Evolutionary conservation across 1,139 yeast genomes (phyloP), one percentile per base, ranked within the genome.

Genomic region (Debaryomyces sp.): DNA sequence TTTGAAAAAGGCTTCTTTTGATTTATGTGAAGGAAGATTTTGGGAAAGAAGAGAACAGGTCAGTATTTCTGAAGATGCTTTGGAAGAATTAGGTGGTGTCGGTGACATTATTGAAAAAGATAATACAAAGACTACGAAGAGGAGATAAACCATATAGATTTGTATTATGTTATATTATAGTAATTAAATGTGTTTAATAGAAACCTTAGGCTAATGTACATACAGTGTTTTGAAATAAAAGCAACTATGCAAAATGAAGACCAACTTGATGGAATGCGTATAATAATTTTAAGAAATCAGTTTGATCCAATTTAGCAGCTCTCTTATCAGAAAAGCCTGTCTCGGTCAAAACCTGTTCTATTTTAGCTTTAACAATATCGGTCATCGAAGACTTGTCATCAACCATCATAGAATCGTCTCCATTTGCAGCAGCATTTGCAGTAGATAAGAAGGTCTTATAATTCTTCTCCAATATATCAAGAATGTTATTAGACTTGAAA

Each of bases 1-100:
- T 60, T 79, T 94, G 66, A 91, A 92, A 71, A 86, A 88, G 51
- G 87, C 89, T 37, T 88, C 97, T 0, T 94, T 94, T 64, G 97
- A 91, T 57, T 70, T 92, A 52, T 87, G 96, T 66, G 96, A 92
- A 68, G 95, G 87, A 55, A 82, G 98, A 71, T 94, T 96, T 95
- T 94, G 98, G 98, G 98, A 94, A 65, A 87, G 98, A 73, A 85
- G 98, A 71, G 98, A 94, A 62, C 95, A 87, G 59, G 85, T 92
- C 22, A 85, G 96, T 62, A 78, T 84, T 36, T 89, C 90, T 42
- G 99, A 94, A 69, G 98, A 92, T 59, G 82, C 83, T 61, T 71
- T 89, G 63, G 98, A 92, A 68, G 96, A 90, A 57, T 63, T 88
- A 66, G 96, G 96, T 46, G 97, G 96, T 49, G 94, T 91, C 51